Conservation (phyloP, 352 stramenopile genomes). For the Salisapilia sapeloensis region DNA sequence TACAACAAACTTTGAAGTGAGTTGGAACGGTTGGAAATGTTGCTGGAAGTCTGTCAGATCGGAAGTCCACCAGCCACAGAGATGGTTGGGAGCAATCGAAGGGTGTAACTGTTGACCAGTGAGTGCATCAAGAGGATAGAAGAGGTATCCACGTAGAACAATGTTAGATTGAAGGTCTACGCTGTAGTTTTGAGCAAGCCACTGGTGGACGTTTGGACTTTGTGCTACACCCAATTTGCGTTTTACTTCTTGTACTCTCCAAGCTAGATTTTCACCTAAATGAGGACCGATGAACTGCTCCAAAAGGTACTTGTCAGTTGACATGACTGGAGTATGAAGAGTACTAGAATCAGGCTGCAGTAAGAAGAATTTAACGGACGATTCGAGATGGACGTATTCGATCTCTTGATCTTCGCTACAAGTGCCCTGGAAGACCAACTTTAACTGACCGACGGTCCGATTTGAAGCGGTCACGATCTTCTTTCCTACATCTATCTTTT, state of each 20-base stretch:
- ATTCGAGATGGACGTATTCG: constrained; percentile 47
- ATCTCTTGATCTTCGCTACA: constrained; percentile 1
- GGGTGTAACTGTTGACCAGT: constrained; percentile 5
- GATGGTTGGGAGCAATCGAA: constrained; percentile 18
- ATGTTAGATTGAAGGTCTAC: constrained; percentile 32
- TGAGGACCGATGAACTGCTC: constrained; percentile 59
- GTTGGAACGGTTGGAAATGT: too few relatives aligned
- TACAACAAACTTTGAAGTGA: too few relatives aligned
- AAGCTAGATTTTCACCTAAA: constrained; percentile 54
- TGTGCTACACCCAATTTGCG: constrained; percentile 44
- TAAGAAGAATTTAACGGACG: constrained; percentile 69
- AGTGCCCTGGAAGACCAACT: constrained; percentile 33
- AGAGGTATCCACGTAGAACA: constrained; percentile 40
- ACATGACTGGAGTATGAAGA: not conserved
- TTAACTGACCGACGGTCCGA: constrained; percentile 57
- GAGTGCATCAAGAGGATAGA: constrained; percentile 36
- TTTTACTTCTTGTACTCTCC: constrained; percentile 42
- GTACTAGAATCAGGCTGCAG: constrained; percentile 11
- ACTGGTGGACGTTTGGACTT: constrained; percentile 27
- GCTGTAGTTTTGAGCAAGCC: constrained; percentile 32
- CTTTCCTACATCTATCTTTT: constrained; percentile 28
- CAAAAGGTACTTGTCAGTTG: constrained; percentile 10
- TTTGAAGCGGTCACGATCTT: constrained; percentile 41
- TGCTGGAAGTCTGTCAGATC: too few relatives aligned
- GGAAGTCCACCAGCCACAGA: constrained; percentile 52